Conservation (phyloP, 495 filamentous ascomycete species). For the Hypomontagnella monticulosa region DNA sequence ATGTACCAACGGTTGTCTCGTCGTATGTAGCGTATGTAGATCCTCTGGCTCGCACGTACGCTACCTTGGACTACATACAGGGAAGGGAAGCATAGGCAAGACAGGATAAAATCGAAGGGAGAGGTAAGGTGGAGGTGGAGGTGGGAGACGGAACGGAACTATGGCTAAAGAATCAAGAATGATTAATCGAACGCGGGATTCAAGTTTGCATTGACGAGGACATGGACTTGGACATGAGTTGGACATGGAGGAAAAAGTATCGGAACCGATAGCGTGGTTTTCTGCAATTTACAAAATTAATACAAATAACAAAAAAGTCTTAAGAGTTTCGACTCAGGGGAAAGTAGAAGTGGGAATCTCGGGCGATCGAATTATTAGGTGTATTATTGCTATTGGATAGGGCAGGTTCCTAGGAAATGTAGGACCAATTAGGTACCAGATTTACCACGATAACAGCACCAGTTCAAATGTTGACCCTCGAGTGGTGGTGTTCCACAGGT, state of each 20-base stretch:
- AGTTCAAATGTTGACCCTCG: no score
- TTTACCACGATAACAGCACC: conserved; percentile 30
- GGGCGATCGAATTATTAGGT: conserved; percentile 38
- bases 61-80: conserved; percentile 7
- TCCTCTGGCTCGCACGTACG: conserved; percentile 10
- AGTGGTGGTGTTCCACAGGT: conserved; percentile 4
- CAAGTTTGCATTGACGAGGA: not conserved
- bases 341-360: conserved; percentile 31
- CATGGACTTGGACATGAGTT: conserved; percentile 10
- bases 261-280: conserved; percentile 7
- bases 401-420: conserved; percentile 14
- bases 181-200: not conserved
- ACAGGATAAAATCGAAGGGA: conserved; percentile 22
- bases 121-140: not conserved
- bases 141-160: conserved; percentile 26
- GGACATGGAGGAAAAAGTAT: conserved; percentile 6
- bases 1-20: no score
- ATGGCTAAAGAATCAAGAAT: conserved; percentile 17
- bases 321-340: conserved; percentile 32
- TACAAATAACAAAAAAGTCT: conserved; percentile 5
- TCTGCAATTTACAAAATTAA: conserved; percentile 9
- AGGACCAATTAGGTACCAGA: conserved; percentile 37
- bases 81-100: not conserved
- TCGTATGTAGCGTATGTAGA: no score
- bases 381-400: conserved; percentile 35